phyloP scores from a whole-genome alignment of 1,284 basidiomycete species.

The Gastroboletus turbinatus region DNA sequence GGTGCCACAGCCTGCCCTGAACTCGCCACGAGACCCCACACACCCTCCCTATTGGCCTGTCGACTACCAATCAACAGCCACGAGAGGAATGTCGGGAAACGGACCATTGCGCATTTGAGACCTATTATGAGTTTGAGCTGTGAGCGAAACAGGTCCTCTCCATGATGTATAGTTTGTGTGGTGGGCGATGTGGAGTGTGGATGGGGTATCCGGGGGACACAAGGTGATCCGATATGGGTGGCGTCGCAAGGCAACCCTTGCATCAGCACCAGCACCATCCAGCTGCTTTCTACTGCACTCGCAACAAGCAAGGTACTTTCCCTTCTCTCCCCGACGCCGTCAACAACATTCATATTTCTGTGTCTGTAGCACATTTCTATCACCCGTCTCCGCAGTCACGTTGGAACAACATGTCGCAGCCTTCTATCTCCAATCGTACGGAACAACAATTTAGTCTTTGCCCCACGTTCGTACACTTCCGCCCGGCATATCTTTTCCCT shows the following conservation, averaged over 20 bases:
- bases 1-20: slow-evolving; percentile 29
- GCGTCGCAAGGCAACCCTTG: slow-evolving; percentile 8
- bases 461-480: slow-evolving; percentile 64
- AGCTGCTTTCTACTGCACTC: neutral
- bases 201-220: slow-evolving; percentile 22
- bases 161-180: neutral
- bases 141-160: neutral
- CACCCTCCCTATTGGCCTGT: neutral
- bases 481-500: slow-evolving; percentile 7
- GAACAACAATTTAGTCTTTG: slow-evolving; percentile 85
- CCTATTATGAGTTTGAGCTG: neutral
- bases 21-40: slow-evolving; percentile 19
- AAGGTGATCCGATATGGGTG: slow-evolving; percentile 1
- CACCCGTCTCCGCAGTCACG: slow-evolving; percentile 46
- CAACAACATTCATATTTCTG: neutral
- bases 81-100: neutral
- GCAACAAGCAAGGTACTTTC: slow-evolving; percentile 10
- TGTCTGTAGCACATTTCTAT: slow-evolving; percentile 3
- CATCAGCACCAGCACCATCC: slow-evolving; percentile 18
- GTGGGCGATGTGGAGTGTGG: neutral
- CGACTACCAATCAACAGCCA: neutral
- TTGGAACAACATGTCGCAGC: slow-evolving; percentile 80
- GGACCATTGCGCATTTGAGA: neutral
- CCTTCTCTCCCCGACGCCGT: neutral
- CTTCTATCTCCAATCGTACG: slow-evolving; percentile 63